phyloP scores from a whole-genome alignment of 306 rosid genomes.

The Casuarina equisetifolia region DNA sequence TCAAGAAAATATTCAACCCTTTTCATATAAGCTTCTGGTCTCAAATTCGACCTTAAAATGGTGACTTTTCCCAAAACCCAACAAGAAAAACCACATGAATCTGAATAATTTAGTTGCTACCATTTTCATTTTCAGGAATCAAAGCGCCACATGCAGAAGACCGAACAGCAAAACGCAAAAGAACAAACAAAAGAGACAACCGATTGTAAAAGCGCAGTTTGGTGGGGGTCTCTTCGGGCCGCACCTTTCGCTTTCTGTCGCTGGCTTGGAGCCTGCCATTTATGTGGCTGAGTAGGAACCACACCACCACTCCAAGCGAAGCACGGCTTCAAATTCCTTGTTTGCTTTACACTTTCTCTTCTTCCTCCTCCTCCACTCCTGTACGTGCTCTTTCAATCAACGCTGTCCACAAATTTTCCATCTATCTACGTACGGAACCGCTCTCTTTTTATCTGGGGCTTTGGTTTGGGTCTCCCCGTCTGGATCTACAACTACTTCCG shows the following conservation, averaged over 20 bases:
- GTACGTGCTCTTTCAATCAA: background rate
- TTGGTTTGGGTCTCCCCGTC: background rate
- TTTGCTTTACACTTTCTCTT: background rate
- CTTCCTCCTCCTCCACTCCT: background rate
- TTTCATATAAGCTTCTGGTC: too few relatives aligned
- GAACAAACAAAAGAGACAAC: background rate
- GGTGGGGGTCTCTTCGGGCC: slow-evolving; percentile 20
- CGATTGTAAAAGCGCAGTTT: slow-evolving; percentile 35
- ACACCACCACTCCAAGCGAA: background rate
- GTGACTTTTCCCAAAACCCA: too few relatives aligned
- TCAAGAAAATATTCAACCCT: too few relatives aligned
- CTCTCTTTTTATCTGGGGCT: background rate
- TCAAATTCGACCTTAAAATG: too few relatives aligned
- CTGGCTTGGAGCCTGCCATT: background rate
- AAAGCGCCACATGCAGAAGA: too few relatives aligned
- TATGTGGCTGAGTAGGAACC: slow-evolving; percentile 32
- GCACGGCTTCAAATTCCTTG: slow-evolving; percentile 5
- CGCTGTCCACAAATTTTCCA: background rate
- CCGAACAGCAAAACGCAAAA: background rate
- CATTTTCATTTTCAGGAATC: too few relatives aligned
- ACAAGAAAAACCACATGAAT: too few relatives aligned
- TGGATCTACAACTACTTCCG: slow-evolving; percentile 17
- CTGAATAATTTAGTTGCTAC: too few relatives aligned
- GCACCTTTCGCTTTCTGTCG: background rate
- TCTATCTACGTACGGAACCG: background rate